Percentiles rank a stretch among this genome's conserved stretches.
Conservation (phyloP, 2,329 filamentous ascomycete species). For the Sarocladium brachiariae region DNA sequence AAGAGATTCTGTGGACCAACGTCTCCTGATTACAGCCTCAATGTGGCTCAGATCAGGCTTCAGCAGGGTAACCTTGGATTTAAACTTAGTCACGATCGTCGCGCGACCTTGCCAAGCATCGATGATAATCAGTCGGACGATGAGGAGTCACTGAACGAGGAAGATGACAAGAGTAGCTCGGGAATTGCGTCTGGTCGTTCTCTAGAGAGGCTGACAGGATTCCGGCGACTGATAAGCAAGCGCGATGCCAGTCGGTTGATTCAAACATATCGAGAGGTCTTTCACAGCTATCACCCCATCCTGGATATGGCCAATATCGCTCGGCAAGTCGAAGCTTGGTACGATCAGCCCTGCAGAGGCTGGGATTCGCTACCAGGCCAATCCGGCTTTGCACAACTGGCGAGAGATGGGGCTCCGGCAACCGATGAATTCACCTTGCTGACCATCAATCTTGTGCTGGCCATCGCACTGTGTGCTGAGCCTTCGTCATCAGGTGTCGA, state of each 20-base stretch:
- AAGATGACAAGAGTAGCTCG: neutral
- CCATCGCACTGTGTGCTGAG: conserved; percentile 13
- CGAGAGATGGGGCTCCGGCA: neutral
- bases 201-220: neutral
- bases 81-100: neutral
- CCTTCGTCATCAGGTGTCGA: neutral
- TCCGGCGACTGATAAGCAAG: neutral
- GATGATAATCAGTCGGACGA: conserved; percentile 8
- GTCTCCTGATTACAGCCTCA: conserved; percentile 21
- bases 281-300: conserved; percentile 1
- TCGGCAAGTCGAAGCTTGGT: neutral
- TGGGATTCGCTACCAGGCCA: neutral
- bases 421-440: conserved; percentile 12
- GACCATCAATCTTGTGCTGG: conserved; percentile 12
- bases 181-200: neutral
- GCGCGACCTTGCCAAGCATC: neutral
- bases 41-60: conserved; percentile 18
- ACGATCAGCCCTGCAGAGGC: neutral
- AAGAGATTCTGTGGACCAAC: conserved; percentile 20
- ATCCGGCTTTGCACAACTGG: neutral
- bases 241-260: neutral
- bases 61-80: conserved; percentile 8
- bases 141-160: conserved; percentile 1
- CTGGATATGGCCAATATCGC: neutral
- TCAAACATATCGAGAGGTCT: neutral